Base-by-base conservation (phyloP, 768 basidiomycete genomes). In the Hortiboletus campestris region DNA sequence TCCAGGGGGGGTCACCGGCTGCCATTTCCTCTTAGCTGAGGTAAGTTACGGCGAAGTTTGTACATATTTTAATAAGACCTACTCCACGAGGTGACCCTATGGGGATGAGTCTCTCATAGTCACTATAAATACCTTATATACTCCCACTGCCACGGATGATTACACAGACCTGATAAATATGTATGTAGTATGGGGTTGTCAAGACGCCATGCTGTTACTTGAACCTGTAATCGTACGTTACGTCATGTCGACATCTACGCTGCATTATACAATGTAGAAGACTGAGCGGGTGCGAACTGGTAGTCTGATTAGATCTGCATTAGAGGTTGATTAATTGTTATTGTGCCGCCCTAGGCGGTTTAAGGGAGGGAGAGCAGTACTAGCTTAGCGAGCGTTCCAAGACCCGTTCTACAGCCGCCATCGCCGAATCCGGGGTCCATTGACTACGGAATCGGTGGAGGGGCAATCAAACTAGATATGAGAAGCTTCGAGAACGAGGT, bases 51-150 rank as follows among this genome's bases (percentile, higher is more conserved):
- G 46, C 38, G 38, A 20, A 12, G 19, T 52, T 29, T 10, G 51
- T 36, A 58, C 65, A 57, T 46, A 56, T 46, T 55, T 53, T 39
- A n/a, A 43, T 51, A 38, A 56, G 59, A 53, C 36, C 8, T 36
- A n/a, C n/a, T n/a, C 57, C 72, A 72, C 65, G 67, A 72, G 71
- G 71, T 62, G 55, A 44, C 47, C 61, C 10, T 61, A 53, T 51
- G 51, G 44, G 42, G 58, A 42, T 55, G 44, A 38, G 28, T n/a
- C 62, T 70, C 64, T 38, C 66, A 62, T 61, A 49, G 29, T 25
- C 20, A 51, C 49, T 60, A 66, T 64, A 57, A 63, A 69, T 69
- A 69, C 66, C 54, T 53, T 39, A 17, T 50, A 63, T 51, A 53
- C 59, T 60, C 67, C 57, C 66, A 64, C 59, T 57, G 57, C 48